phyloP scores from a whole-genome alignment of 2,329 filamentous ascomycete genomes.

The Ceratocystis ficicola region DNA sequence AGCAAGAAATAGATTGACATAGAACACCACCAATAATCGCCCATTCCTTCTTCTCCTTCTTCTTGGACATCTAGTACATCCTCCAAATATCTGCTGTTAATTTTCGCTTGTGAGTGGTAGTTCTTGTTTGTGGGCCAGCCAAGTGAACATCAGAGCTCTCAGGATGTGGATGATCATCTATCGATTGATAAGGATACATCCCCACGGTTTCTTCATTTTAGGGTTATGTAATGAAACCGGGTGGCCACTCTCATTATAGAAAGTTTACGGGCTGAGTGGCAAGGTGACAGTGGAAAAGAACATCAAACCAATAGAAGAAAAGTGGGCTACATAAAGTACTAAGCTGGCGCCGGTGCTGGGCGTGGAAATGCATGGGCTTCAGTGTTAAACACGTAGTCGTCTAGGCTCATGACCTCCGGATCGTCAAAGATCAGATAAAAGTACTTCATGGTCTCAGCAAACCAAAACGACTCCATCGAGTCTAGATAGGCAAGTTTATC shows the following conservation, averaged over 20 bases:
- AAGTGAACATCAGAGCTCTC: not conserved
- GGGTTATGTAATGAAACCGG: not conserved
- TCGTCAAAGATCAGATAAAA: constrained; percentile 61
- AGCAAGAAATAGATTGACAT: no score
- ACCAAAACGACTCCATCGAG: constrained; percentile 62
- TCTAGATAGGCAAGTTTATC: constrained; percentile 36
- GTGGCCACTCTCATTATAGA: not conserved
- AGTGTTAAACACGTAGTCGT: constrained; percentile 53
- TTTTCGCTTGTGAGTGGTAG: no score
- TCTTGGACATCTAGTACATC: no score
- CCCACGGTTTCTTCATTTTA: not conserved
- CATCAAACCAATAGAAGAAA: not conserved
- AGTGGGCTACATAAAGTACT: not conserved
- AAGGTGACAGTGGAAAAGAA: not conserved
- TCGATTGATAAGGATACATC: not conserved
- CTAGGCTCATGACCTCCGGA: constrained; percentile 50
- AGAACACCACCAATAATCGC: no score
- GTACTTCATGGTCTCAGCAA: constrained; percentile 63
- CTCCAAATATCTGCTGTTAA: no score
- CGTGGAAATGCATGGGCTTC: constrained; percentile 38
- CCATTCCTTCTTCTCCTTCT: no score
- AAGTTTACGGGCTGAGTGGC: not conserved
- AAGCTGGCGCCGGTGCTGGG: constrained; percentile 16
- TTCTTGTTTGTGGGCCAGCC: not conserved
- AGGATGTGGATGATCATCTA: not conserved